These are phyloP conservation scores for Debaryomyces sp. DNA, from an alignment of 1,139 yeast genomes.

Conservation along the genomic window DNA sequence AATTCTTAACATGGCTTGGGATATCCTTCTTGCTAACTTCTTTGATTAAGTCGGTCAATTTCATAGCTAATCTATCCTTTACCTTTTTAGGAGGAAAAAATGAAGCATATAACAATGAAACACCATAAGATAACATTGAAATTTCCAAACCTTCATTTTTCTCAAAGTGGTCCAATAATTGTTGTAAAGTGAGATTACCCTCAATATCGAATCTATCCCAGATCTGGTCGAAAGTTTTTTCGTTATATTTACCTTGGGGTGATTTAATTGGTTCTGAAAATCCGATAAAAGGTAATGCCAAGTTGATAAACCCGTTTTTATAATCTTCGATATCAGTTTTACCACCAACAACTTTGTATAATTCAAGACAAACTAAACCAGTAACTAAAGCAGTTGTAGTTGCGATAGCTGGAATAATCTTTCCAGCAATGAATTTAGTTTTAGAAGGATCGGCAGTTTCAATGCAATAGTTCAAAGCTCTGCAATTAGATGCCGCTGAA, in stretches of 20 bases:
- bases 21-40: conserved; percentile 82
- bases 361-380: conserved; percentile 89
- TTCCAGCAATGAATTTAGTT: conserved; percentile 87
- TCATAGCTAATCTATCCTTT: conserved; percentile 71
- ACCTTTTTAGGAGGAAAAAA: conserved; percentile 92
- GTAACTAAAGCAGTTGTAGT: conserved; percentile 97
- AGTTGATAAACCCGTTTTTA: conserved; percentile 90
- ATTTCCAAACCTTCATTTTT: conserved; percentile 82
- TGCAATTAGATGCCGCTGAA: conserved; percentile 93
- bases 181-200: conserved; percentile 77
- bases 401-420: conserved; percentile 98
- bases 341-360: conserved; percentile 83
- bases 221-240: conserved; percentile 77
- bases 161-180: conserved; percentile 75
- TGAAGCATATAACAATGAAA: conserved; percentile 85
- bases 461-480: conserved; percentile 90
- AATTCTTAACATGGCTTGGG: conserved; percentile 70
- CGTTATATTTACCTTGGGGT: conserved; percentile 79
- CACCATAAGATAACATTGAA: conserved; percentile 91
- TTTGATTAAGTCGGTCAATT: conserved; percentile 75
- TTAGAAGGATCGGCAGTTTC: conserved; percentile 75
- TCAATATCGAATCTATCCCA: conserved; percentile 92
- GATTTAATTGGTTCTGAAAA: conserved; percentile 95
- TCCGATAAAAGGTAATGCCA: conserved; percentile 95
- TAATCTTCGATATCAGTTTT: conserved; percentile 78